phyloP scores from a whole-genome alignment of 176 grass and related monocot species.

The Carex littledalei region DNA sequence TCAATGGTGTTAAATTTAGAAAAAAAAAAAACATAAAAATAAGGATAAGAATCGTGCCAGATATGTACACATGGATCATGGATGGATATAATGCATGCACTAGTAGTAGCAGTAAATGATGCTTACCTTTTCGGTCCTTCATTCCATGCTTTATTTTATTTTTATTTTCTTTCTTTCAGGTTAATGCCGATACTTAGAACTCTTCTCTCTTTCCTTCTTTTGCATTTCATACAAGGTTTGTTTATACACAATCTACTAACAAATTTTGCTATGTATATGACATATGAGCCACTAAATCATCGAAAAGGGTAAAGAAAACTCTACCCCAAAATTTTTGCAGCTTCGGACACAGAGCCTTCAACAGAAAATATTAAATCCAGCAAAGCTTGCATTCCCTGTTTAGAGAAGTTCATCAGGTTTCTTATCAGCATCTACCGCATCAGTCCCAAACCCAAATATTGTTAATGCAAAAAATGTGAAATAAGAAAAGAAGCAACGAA shows the following conservation, averaged over 20 bases:
- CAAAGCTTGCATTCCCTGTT: slow-evolving; percentile 94
- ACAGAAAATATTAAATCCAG: slow-evolving; percentile 80
- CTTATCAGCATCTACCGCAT: neutral
- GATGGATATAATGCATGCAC: neutral
- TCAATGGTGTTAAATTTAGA: neutral
- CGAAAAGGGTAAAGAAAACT: neutral
- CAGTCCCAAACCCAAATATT: neutral
- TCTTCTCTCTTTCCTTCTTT: neutral
- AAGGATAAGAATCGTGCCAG: neutral
- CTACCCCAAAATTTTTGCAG: slow-evolving; percentile 89
- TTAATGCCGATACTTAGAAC: neutral
- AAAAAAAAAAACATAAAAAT: neutral
- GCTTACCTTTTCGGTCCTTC: neutral
- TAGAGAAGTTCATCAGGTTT: slow-evolving; percentile 5
- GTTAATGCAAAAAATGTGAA: neutral
- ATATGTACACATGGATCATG: neutral
- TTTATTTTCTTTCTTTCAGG: neutral
- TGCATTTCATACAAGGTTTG: neutral
- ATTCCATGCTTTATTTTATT: neutral
- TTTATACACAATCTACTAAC: neutral
- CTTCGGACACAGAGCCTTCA: slow-evolving; percentile 81
- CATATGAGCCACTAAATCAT: neutral
- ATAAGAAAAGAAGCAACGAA: slow-evolving; percentile 13
- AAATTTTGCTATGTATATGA: neutral
- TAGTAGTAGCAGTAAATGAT: neutral